A percentile compares a stretch with the other conserved stretches of the same genome.
These are phyloP conservation scores for Claviceps quebecensis DNA, from an alignment of 2,329 filamentous ascomycete genomes.

Conservation along the genomic window DNA sequence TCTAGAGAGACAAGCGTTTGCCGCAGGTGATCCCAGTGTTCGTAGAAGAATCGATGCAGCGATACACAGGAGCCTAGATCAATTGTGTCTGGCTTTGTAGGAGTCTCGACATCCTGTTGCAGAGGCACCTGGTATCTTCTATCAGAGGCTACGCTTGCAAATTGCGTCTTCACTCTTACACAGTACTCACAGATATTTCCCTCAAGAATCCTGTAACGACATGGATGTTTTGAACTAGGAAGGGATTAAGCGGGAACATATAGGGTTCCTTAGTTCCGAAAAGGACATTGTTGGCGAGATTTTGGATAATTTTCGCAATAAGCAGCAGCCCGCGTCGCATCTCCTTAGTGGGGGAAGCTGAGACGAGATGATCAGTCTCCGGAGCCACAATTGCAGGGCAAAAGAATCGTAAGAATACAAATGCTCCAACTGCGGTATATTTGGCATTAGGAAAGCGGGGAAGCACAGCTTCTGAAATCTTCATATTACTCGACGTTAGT, in stretches of 20 bases:
- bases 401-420: slow-evolving; percentile 59
- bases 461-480: slow-evolving; percentile 51
- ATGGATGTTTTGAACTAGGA: slow-evolving; percentile 54
- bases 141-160: neutral
- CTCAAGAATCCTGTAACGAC: slow-evolving; percentile 51
- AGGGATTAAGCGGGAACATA: slow-evolving; percentile 58
- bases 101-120: slow-evolving; percentile 26
- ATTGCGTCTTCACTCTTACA: slow-evolving; percentile 2
- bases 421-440: slow-evolving; percentile 57
- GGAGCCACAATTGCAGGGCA: slow-evolving; percentile 59
- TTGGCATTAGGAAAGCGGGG: slow-evolving; percentile 53
- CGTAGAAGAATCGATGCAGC: slow-evolving; percentile 54
- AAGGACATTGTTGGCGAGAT: slow-evolving; percentile 56
- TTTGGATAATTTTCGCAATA: slow-evolving; percentile 59
- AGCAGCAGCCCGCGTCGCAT: slow-evolving; percentile 54
- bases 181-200: slow-evolving; percentile 46
- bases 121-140: slow-evolving; percentile 29
- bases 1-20: slow-evolving; percentile 49
- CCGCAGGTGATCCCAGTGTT: slow-evolving; percentile 56
- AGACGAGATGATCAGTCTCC: slow-evolving; percentile 52
- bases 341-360: slow-evolving; percentile 47
- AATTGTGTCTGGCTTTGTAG: slow-evolving; percentile 35
- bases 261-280: slow-evolving; percentile 61
- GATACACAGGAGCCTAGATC: slow-evolving; percentile 60
- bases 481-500: neutral